Evolutionary conservation across 2,329 filamentous ascomycete genomes (phyloP), one percentile per base, ranked within the genome.

Genomic region (Elsinoe necatrix): DNA sequence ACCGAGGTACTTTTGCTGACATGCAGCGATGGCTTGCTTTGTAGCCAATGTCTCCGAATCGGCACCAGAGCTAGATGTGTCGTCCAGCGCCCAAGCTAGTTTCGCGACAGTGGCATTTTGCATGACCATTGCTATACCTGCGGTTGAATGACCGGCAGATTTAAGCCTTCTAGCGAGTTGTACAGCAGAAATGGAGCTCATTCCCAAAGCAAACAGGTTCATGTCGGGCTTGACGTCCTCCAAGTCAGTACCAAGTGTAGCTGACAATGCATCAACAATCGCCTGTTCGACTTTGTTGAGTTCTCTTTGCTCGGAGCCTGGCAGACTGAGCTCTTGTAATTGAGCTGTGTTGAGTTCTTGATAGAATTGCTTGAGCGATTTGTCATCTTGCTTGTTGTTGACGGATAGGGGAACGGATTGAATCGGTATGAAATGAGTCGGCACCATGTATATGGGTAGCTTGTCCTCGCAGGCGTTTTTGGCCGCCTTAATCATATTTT

Each of bases 361-460:
- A 64, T 92, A 95, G 1, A 95, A 70, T 0, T 72, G 69, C 57
- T 80, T 84, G 2, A 96, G 71, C 34, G 77, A 75, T 64, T 86
- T 92, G 5, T 78, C 77, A 64, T 96, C 90, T 0, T 86, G 85
- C 67, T 96, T 96, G 70, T 95, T 95, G 68, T 95, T 96, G 5
- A 87, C 75, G 1, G 89, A 95, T 0, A 96, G 75, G 0, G 91
- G 91, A 55, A 96, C 83, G 6, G 74, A 77, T 0, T 83, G 78
- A 6, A 95, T 72, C 2, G 80, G 80, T 21, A 95, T 74, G 58
- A 95, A 83, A 65, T 93, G 88, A 0, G 89, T 91, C 0, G 91
- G 92, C 1, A 96, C 81, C 91, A 96, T 96, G 68, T 96, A 96
- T 0, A 79, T 80, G 0, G 91, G 87, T 2, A 96, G 77, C 20